phyloP scores from a whole-genome alignment of 116 monocot genomes.

The Phalaenopsis hybrid region DNA sequence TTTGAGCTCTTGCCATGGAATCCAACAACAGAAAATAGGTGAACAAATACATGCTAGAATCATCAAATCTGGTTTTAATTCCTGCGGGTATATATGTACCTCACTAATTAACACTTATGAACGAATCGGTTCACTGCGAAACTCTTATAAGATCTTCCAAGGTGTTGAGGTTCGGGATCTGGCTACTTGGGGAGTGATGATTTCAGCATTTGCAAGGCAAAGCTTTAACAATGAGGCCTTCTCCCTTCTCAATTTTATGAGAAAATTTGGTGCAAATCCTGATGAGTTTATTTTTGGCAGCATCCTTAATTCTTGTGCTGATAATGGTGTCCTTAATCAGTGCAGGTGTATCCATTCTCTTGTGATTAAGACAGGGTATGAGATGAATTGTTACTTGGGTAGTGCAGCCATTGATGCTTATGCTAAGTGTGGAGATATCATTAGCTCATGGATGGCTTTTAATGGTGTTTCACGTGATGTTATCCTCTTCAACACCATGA shows the following conservation, averaged over 20 bases:
- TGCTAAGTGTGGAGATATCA: slow-evolving; percentile 30
- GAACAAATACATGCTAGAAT: slow-evolving; percentile 23
- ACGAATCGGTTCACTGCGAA: background rate
- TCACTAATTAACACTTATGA: slow-evolving; percentile 26
- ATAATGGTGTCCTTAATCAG: background rate
- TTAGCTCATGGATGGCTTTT: slow-evolving; percentile 12
- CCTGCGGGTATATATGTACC: slow-evolving; percentile 6
- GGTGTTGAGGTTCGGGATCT: slow-evolving; percentile 15
- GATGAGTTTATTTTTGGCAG: background rate
- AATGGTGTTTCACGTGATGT: slow-evolving; percentile 12
- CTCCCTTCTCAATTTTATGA: slow-evolving; percentile 22
- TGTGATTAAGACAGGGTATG: slow-evolving; percentile 20
- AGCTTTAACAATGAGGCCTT: slow-evolving; percentile 14
- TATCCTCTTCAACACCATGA: slow-evolving; percentile 31
- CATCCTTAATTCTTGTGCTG: background rate
- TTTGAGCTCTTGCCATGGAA: slow-evolving; percentile 5
- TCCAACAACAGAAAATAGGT: slow-evolving; percentile 3
- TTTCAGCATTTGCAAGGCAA: slow-evolving; percentile 27
- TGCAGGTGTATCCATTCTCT: slow-evolving; percentile 16
- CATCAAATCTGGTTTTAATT: slow-evolving; percentile 21
- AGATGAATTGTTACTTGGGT: slow-evolving; percentile 10
- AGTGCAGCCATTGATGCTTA: slow-evolving; percentile 30
- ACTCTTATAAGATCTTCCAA: background rate
- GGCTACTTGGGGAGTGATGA: slow-evolving; percentile 27
- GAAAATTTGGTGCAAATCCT: background rate